Conservation (phyloP, 2,329 filamentous ascomycete genomes). For the Penicillium verrucosum region DNA sequence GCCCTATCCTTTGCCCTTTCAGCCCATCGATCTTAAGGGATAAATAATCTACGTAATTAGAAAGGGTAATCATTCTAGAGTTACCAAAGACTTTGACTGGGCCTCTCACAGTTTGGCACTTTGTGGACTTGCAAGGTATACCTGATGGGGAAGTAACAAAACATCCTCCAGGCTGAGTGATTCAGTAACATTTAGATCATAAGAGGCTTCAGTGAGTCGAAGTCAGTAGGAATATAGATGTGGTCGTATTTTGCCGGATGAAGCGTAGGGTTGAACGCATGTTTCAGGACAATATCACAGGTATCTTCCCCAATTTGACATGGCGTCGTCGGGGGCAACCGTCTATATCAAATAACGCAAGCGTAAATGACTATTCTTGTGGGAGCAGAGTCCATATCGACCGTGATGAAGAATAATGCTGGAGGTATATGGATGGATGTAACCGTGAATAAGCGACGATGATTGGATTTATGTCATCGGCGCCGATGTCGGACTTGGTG, state of each 20-base stretch:
- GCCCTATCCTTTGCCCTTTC: conserved; percentile 16
- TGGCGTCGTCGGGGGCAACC: conserved; percentile 19
- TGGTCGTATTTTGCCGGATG: conserved; percentile 19
- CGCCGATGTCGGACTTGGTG: conserved; percentile 28
- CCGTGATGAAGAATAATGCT: too few species aligned
- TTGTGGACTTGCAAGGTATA: conserved; percentile 21
- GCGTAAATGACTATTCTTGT: conserved; percentile 15
- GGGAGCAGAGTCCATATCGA: background rate
- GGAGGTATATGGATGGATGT: background rate
- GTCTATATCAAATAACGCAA: conserved; percentile 19
- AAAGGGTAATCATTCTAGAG: background rate
- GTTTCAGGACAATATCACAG: conserved; percentile 10
- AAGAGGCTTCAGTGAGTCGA: conserved; percentile 14
- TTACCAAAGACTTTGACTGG: too few species aligned
- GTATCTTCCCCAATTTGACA: conserved; percentile 14
- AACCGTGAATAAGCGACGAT: conserved; percentile 9
- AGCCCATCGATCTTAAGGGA: conserved; percentile 10
- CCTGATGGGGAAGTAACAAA: conserved; percentile 15
- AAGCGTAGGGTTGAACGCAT: conserved; percentile 13
- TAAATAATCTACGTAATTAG: background rate
- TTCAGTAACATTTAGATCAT: conserved; percentile 15
- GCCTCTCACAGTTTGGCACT: conserved; percentile 15
- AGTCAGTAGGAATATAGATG: conserved; percentile 21
- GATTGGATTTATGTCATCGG: conserved; percentile 12
- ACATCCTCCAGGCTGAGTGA: conserved; percentile 10